A percentile compares a stretch with the other conserved stretches of the same genome.
phyloP scores from a whole-genome alignment of 495 filamentous ascomycete species.

The Extremus antarcticus region DNA sequence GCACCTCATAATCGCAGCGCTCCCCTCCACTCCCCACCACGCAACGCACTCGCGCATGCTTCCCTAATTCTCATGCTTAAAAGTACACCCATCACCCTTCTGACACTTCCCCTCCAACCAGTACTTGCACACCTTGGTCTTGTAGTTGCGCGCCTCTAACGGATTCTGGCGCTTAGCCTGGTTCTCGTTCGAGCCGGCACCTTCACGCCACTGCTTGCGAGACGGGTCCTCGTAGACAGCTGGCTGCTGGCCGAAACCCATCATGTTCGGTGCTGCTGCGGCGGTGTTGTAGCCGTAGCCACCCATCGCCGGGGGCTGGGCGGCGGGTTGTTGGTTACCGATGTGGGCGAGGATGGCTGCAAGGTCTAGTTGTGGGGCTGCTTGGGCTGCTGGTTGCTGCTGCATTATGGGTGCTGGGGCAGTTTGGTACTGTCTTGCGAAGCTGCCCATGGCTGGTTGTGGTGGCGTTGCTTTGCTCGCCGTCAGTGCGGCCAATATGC shows the following conservation, averaged over 20 bases:
- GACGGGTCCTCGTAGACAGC: slow-evolving; percentile 1
- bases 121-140: slow-evolving; percentile 54
- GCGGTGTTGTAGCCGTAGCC: background rate
- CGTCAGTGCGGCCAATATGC: background rate
- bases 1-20: background rate
- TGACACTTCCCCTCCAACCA: slow-evolving; percentile 67
- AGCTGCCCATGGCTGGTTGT: background rate
- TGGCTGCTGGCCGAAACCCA: slow-evolving; percentile 4
- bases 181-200: background rate
- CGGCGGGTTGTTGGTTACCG: background rate
- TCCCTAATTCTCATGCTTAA: slow-evolving; percentile 46
- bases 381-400: background rate
- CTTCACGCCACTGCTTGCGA: slow-evolving; percentile 6
- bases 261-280: background rate
- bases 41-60: too few species aligned
- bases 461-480: background rate
- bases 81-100: slow-evolving; percentile 80
- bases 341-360: slow-evolving; percentile 12
- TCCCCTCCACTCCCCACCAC: background rate
- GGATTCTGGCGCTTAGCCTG: slow-evolving; percentile 15
- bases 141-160: slow-evolving; percentile 8
- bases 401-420: background rate
- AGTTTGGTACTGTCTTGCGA: background rate
- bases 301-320: slow-evolving; percentile 4
- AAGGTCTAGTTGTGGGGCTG: slow-evolving; percentile 8